These are phyloP conservation scores for Leccinum variabile DNA, from an alignment of 1,284 basidiomycete genomes.

Conservation along the genomic window DNA sequence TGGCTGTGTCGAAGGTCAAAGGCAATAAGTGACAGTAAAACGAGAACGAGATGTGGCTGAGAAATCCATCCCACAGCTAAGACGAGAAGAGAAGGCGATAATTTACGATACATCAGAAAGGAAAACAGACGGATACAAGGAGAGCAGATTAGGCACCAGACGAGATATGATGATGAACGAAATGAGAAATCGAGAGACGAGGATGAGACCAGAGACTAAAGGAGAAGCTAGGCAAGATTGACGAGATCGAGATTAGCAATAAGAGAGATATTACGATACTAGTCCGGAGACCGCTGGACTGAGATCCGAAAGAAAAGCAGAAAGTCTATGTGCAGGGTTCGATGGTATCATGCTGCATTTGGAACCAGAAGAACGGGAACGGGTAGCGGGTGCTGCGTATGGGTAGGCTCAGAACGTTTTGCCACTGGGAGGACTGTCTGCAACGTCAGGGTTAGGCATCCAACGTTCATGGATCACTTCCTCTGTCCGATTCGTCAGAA, in stretches of 20 bases:
- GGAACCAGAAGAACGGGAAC: conserved; percentile 36
- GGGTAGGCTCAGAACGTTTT: conserved; percentile 34
- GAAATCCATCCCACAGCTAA: too few relatives aligned
- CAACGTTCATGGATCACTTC: conserved; percentile 51
- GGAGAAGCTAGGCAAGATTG: conserved; percentile 18
- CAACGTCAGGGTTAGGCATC: conserved; percentile 44
- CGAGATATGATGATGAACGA: too few relatives aligned
- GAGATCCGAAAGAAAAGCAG: conserved; percentile 25
- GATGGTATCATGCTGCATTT: conserved; percentile 34
- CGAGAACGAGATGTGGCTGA: conserved; percentile 4
- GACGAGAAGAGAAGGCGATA: too few relatives aligned
- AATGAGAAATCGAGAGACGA: too few relatives aligned
- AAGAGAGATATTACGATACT: conserved; percentile 36
- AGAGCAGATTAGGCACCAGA: too few relatives aligned
- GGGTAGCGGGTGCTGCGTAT: conserved; percentile 29
- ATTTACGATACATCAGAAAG: too few relatives aligned
- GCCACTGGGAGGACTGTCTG: conserved; percentile 34
- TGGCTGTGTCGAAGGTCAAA: conserved; percentile 29
- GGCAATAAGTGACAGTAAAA: conserved; percentile 36
- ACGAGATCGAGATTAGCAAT: conserved; percentile 36
- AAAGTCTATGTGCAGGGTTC: conserved; percentile 19
- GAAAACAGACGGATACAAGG: too few relatives aligned
- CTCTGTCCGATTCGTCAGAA: conserved; percentile 50
- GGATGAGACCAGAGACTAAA: conserved; percentile 11
- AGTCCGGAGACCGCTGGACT: conserved; percentile 29